Base-by-base conservation (phyloP, 805 yeast genomes). In the Ogataea philodendri region DNA sequence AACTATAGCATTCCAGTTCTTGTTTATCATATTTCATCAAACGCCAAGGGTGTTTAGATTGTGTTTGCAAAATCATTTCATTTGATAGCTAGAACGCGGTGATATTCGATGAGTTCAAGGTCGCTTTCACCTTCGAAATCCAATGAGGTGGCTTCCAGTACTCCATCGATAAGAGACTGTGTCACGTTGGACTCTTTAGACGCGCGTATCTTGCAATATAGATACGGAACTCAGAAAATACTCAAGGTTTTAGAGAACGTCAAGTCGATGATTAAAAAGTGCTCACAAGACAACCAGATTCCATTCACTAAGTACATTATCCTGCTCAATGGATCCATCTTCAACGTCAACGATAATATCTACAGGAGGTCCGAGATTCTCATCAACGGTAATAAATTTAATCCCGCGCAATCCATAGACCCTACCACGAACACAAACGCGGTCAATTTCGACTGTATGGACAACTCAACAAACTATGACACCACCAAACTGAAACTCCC, bases 181-280 rank as follows among this genome's bases (percentile, higher is more conserved):
- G 51, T 61, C 9, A 42, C 55, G 9, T 42, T 76, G 38, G 74
- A 70, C 46, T 61, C 73, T 2, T 60, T 69, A 30, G 87, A 80
- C 45, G 74, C 78, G 9, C 70, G 71, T 42, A 64, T 77, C 15
- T 55, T 81, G 3, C 84, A 81, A 52, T 81, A 72, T 54, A 70
- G 69, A 37, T 75, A 75, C 47, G 73, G 78, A 7, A 60, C 71
- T 3, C 52, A 59, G 37, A 78, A 78, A 49, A 49, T 78, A 16
- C 61, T 62, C 22, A 56, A 58, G 21, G 53, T 72, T 29, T 46
- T 72, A n/a, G 55, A 46, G 15, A 32, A 51, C 1, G 42, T 69
- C 39, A 58, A 39, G 43, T 49, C 11, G 30, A 45, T 27, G 39
- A 45, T 32, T 34, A 41, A 28, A 38, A 46, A 17, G 37, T 56